Evolutionary conservation across 495 filamentous ascomycete genomes (phyloP).

Genomic region (Hapsidospora chrysogenum): DNA sequence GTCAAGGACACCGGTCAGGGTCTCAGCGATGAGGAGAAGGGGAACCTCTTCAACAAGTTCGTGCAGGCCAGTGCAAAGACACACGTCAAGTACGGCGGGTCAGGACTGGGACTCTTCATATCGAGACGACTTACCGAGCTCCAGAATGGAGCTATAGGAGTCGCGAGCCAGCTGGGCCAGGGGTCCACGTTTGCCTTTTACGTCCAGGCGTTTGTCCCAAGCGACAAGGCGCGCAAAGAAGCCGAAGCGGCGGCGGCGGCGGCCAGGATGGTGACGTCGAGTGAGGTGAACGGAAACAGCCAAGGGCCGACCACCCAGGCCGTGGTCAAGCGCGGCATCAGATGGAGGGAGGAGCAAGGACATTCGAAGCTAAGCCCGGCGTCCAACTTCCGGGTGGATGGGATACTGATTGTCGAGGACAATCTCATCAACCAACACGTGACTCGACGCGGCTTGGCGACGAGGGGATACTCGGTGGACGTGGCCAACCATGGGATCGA

Average conservation of each 20-base stretch:
- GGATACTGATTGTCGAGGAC: conserved; percentile 51
- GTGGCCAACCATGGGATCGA: conserved; percentile 63
- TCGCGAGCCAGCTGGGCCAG: conserved; percentile 41
- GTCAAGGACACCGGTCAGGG: conserved; percentile 59
- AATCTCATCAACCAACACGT: conserved; percentile 63
- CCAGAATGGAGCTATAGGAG: conserved; percentile 56
- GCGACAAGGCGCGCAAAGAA: not conserved
- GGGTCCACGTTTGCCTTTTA: conserved; percentile 65
- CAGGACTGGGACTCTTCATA: conserved; percentile 59
- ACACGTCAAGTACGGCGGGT: conserved; percentile 54
- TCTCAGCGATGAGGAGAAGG: conserved; percentile 42
- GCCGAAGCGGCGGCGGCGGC: not conserved
- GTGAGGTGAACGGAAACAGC: not conserved
- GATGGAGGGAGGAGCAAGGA: no score
- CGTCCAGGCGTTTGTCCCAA: conserved; percentile 26
- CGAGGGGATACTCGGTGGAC: conserved; percentile 44
- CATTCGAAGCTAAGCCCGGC: not conserved
- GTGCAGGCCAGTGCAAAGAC: conserved; percentile 53
- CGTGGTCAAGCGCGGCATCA: not conserved
- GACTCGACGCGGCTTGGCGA: conserved; percentile 43
- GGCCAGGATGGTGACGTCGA: not conserved
- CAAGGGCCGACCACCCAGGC: not conserved
- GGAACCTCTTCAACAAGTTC: conserved; percentile 53
- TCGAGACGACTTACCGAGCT: conserved; percentile 50
- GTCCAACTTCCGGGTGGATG: conserved; percentile 1